A percentile compares a stretch with the other conserved stretches of the same genome.
phyloP scores from a whole-genome alignment of 73 alveolate genomes.

The Halteria grandinella region DNA sequence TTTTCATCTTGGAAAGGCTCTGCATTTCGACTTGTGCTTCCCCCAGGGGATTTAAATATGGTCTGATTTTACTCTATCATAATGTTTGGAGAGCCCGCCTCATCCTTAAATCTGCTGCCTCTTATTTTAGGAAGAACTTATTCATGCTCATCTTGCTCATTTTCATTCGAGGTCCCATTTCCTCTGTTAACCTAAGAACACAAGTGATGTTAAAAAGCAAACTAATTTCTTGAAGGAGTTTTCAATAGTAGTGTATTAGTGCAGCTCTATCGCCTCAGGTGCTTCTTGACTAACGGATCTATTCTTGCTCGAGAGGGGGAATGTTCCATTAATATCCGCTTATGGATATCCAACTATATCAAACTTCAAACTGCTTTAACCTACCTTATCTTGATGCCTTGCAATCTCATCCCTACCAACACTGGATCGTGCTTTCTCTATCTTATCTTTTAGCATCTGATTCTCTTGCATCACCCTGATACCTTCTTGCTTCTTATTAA shows the following conservation, averaged over 20 bases:
- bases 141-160: too few species aligned
- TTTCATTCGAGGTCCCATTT: too few species aligned
- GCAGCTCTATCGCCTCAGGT: conserved; percentile 15
- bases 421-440: conserved; percentile 7
- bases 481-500: conserved; percentile 17
- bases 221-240: neutral
- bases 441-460: conserved; percentile 26
- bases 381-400: conserved; percentile 10
- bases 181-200: too few species aligned
- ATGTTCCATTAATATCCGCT: conserved; percentile 2
- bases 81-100: too few species aligned
- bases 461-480: conserved; percentile 11
- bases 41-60: too few species aligned
- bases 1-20: too few species aligned
- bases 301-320: neutral
- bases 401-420: neutral
- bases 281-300: conserved; percentile 32
- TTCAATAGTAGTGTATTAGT: neutral
- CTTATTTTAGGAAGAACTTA: too few species aligned
- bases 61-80: too few species aligned
- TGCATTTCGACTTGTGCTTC: too few species aligned
- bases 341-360: conserved; percentile 28
- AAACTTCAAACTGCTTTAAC: neutral
- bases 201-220: too few species aligned
- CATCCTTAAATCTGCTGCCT: too few species aligned